Base-by-base conservation (phyloP, 352 stramenopile species). In the Pseudoperonospora humuli region DNA sequence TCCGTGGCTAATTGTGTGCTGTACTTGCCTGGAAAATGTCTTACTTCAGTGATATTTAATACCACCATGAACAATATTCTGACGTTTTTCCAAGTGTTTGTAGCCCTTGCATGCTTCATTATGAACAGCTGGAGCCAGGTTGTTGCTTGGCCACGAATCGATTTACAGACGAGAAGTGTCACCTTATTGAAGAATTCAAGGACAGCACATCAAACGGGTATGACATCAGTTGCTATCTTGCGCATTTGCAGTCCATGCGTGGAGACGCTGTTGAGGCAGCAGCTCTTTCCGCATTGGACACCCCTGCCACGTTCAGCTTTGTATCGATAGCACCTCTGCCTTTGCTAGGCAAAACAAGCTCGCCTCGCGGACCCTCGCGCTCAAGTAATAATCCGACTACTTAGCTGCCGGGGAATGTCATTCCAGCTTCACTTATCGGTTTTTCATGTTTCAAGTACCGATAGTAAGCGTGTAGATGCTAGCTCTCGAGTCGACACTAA, bases 181-280 rank as follows among this genome's bases (percentile, higher is more conserved):
- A n/a, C 0, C n/a, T 40, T 2, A 25, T 49, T 5, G 13, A 10
- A 0, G 7, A n/a, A 1, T 49, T 39, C 31, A 41, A 49, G 0
- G 1, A 23, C 2, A 9, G 10, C 3, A 5, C 7, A 2, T 1
- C 3, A 0, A 40, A 48, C 10, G 14, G 23, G 0, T 59, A 51
- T n/a, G 35, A 59, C n/a, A 64, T 64, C 43, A 64, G 10, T 25
- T 55, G 0, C 26, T 59, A 0, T 46, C 54, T 0, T 49, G 23
- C 10, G 44, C 23, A 0, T 45, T 49, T 19, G 49, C 43, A 1
- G 37, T 50, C 0, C 24, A 46, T 5, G 25, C 23, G 1, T 62
- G 28, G 41, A 25, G 34, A 7, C 31, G 24, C 2, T 47, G 27
- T 10, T 53, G 17, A 19, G 4, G 1, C 10, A 7, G 7, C 7